A percentile compares a stretch with the other conserved stretches of the same genome.
Conservation (phyloP, 768 basidiomycete genomes). For the Mycena polygramma region DNA sequence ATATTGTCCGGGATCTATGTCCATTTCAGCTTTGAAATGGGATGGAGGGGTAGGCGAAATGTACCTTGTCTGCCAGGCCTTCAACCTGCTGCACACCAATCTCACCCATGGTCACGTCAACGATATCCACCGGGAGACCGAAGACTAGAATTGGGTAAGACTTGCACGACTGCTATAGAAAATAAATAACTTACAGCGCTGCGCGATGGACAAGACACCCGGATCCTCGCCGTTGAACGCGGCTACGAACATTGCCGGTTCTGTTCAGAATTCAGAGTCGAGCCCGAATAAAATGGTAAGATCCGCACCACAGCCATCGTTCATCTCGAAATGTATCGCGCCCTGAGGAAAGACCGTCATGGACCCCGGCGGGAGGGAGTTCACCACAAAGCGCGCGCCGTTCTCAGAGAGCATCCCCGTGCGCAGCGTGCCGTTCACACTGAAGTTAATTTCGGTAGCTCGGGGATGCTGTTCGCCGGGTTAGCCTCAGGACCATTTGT, state of each 20-base stretch:
- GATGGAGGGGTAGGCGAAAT: not conserved
- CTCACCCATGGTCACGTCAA: conserved; percentile 25
- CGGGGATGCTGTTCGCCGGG: conserved; percentile 29
- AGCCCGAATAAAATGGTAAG: conserved; percentile 28
- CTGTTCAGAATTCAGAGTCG: conserved; percentile 37
- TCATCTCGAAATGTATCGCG: conserved; percentile 39
- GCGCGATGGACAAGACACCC: conserved; percentile 33
- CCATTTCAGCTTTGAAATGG: not conserved
- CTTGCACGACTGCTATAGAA: not conserved
- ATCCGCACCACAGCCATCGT: conserved; percentile 32
- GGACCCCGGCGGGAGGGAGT: conserved; percentile 34
- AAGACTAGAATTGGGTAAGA: conserved; percentile 25
- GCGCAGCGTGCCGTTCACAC: conserved; percentile 38
- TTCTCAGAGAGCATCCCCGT: conserved; percentile 38
- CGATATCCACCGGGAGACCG: conserved; percentile 36
- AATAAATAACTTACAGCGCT: conserved; percentile 32
- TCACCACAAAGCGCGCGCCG: conserved; percentile 37
- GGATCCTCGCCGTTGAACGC: conserved; percentile 33
- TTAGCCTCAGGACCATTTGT: not conserved
- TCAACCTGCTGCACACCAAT: conserved; percentile 30
- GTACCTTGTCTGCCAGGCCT: conserved; percentile 27
- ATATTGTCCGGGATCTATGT: conserved; percentile 34
- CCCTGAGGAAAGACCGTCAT: conserved; percentile 36
- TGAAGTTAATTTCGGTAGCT: conserved; percentile 38
- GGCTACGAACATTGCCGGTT: conserved; percentile 38